Conservation (phyloP, 176 grass and related monocot species). For the Stipa capillata region DNA sequence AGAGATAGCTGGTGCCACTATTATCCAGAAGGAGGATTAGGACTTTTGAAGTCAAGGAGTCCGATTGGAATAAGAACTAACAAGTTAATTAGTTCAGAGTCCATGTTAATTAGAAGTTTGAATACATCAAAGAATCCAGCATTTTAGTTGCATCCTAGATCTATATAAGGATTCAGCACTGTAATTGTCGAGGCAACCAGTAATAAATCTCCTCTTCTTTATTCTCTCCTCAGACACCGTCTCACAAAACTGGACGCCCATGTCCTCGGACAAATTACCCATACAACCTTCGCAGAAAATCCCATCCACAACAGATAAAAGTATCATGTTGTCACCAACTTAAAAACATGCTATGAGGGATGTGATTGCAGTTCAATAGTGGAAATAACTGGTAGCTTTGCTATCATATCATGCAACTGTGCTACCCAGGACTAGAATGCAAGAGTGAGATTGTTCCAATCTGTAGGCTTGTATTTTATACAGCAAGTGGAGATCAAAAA, state of each 20-base stretch:
- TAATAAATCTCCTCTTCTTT: neutral
- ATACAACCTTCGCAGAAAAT: neutral
- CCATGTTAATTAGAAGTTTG: neutral
- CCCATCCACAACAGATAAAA: neutral
- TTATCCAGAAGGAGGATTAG: neutral
- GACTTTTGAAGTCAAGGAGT: neutral
- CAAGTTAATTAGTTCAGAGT: neutral
- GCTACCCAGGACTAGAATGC: neutral
- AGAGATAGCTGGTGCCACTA: neutral
- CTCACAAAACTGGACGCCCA: neutral
- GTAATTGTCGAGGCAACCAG: neutral
- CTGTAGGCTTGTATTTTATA: neutral
- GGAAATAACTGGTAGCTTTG: too few relatives aligned
- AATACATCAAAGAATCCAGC: neutral
- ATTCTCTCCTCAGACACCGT: neutral
- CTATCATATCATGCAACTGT: conserved; percentile 1
- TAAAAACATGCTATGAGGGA: neutral
- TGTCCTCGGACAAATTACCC: neutral
- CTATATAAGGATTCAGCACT: neutral
- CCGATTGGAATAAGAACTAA: neutral
- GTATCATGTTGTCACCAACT: neutral
- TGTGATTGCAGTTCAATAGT: neutral
- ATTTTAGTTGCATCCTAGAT: neutral
- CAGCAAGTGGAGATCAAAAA: neutral
- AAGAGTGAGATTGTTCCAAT: neutral